A percentile compares a stretch with the other conserved stretches of the same genome.
Conservation (phyloP, 108 stramenopile genomes). For the Conticribra weissflogii region DNA sequence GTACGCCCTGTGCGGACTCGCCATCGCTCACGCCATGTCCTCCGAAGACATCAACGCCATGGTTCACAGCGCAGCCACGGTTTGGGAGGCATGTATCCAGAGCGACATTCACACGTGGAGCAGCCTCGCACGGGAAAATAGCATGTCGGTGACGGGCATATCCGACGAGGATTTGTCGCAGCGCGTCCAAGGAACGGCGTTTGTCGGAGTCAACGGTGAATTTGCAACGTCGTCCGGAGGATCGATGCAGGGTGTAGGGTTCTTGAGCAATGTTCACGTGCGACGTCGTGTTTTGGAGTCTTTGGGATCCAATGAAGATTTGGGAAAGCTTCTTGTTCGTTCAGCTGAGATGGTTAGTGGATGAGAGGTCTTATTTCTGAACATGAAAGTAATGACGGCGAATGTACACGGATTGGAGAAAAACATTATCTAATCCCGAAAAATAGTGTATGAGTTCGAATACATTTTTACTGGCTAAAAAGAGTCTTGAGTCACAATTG, state of each 20-base stretch:
- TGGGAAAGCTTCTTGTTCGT: slow-evolving; percentile 19
- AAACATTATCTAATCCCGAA: too few species aligned
- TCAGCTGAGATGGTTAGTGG: slow-evolving; percentile 18
- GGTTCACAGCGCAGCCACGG: slow-evolving; percentile 18
- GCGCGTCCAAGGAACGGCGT: slow-evolving; percentile 15
- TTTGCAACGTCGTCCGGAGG: slow-evolving; percentile 10
- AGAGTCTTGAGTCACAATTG: too few species aligned
- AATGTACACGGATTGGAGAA: too few species aligned
- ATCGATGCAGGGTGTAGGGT: slow-evolving; percentile 25
- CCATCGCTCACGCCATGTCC: slow-evolving; percentile 23
- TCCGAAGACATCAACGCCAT: slow-evolving; percentile 15
- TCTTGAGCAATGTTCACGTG: slow-evolving; percentile 15
- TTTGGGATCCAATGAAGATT: slow-evolving; percentile 24
- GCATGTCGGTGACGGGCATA: slow-evolving; percentile 24
- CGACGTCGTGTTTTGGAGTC: slow-evolving; percentile 19
- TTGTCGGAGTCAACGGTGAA: slow-evolving; percentile 21
- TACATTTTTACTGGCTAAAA: too few species aligned
- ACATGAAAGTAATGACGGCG: too few species aligned
- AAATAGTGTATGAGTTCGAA: too few species aligned
- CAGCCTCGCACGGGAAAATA: slow-evolving; percentile 24
- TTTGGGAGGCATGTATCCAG: slow-evolving; percentile 35
- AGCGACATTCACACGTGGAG: slow-evolving; percentile 36
- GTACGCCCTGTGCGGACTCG: slow-evolving; percentile 30
- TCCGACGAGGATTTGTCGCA: slow-evolving; percentile 11
- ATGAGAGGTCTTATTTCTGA: too few species aligned